A percentile compares a stretch with the other conserved stretches of the same genome.
These are phyloP conservation scores for Calonectria pseudoturangicola DNA, from an alignment of 2,329 filamentous ascomycete species.

Conservation along the genomic window DNA sequence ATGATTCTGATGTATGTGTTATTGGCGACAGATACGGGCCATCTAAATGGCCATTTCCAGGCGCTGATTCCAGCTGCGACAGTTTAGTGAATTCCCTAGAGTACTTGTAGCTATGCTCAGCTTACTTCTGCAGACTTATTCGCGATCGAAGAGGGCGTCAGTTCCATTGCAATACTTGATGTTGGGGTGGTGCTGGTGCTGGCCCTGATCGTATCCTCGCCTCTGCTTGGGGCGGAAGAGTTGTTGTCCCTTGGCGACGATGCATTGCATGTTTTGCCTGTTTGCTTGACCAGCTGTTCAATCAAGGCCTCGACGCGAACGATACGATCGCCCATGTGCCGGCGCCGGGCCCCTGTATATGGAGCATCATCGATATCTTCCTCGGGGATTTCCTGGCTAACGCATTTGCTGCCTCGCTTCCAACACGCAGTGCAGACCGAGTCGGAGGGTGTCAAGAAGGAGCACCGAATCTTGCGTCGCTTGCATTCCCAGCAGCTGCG, in stretches of 20 bases:
- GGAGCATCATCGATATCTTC: neutral
- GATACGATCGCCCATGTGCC: conserved; percentile 35
- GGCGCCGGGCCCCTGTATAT: conserved; percentile 2
- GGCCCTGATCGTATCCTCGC: neutral
- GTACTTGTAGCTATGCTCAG: no score
- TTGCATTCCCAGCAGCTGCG: conserved; percentile 44
- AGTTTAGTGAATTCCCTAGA: neutral
- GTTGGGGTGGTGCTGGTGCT: no score
- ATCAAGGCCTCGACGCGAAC: conserved; percentile 34
- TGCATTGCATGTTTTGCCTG: neutral
- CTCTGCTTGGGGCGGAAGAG: neutral
- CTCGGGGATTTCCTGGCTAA: conserved; percentile 38
- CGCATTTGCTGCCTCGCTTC: conserved; percentile 30
- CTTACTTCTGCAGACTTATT: neutral
- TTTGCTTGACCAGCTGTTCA: conserved; percentile 23
- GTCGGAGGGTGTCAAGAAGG: conserved; percentile 24
- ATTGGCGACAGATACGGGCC: neutral
- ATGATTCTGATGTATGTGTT: neutral
- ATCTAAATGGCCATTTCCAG: no score
- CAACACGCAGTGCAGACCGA: conserved; percentile 32
- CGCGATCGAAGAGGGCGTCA: neutral
- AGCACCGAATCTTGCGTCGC: conserved; percentile 39
- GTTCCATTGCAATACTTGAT: neutral
- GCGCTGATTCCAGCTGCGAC: neutral
- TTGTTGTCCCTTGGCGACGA: neutral